Conservation (phyloP, 2,329 filamentous ascomycete genomes). For the Scedosporium apiospermum region DNA sequence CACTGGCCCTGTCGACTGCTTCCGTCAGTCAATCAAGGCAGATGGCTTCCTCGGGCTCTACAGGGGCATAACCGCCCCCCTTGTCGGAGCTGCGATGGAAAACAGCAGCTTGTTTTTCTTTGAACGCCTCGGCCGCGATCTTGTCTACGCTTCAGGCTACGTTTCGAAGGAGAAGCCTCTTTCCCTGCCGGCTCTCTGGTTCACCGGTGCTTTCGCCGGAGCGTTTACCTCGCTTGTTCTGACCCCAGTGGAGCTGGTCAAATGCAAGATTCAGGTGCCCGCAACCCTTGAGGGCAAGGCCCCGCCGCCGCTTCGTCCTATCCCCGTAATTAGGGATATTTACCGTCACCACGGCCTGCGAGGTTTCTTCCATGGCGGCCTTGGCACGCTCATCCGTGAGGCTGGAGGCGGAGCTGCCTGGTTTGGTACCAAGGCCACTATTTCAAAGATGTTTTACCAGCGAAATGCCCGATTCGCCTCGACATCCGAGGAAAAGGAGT, state of each 20-base stretch:
- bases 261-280: conserved; percentile 94
- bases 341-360: conserved; percentile 72
- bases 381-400: conserved; percentile 88
- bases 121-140: conserved; percentile 64
- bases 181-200: conserved; percentile 64
- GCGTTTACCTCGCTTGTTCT: conserved; percentile 84
- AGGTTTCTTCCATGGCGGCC: conserved; percentile 92
- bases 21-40: conserved; percentile 69
- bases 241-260: conserved; percentile 92
- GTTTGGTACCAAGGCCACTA: conserved; percentile 87
- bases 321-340: conserved; percentile 66
- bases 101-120: conserved; percentile 91
- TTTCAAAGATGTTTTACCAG: conserved; percentile 59
- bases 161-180: conserved; percentile 48
- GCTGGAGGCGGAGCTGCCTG: conserved; percentile 88
- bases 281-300: conserved; percentile 28
- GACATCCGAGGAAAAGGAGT: conserved; percentile 29
- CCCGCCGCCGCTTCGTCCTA: conserved; percentile 47
- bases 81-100: conserved; percentile 85
- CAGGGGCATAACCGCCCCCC: conserved; percentile 82
- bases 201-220: conserved; percentile 78
- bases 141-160: conserved; percentile 44
- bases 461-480: conserved; percentile 35
- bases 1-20: conserved; percentile 83
- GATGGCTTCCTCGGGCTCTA: conserved; percentile 81